Conservation (phyloP, 768 basidiomycete genomes). For the Tylopilus cervinicoccineus region DNA sequence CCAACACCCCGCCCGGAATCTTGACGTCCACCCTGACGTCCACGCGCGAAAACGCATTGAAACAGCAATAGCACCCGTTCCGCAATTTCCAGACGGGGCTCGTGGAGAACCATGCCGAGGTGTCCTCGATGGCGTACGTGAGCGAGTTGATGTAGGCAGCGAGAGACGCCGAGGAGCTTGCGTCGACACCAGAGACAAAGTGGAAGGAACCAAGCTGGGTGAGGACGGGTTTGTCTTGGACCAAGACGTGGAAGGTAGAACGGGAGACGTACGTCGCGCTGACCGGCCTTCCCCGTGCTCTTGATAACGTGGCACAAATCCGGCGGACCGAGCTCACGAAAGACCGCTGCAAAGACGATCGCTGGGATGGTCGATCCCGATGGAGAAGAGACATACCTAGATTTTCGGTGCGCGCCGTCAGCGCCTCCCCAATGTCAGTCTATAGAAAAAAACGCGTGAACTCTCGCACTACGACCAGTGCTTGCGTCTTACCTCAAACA, state of each 20-base stretch:
- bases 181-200: slow-evolving; percentile 97
- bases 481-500: slow-evolving; percentile 73
- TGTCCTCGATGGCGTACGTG: slow-evolving; percentile 93
- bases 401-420: slow-evolving; percentile 88
- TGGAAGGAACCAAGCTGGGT: slow-evolving; percentile 93
- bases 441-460: slow-evolving; percentile 26
- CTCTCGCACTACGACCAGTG: background rate
- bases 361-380: background rate
- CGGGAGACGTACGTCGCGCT: slow-evolving; percentile 71
- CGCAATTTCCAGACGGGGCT: slow-evolving; percentile 84
- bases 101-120: slow-evolving; percentile 88
- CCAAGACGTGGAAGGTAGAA: background rate
- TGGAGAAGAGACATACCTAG: slow-evolving; percentile 59
- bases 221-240: background rate
- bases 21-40: slow-evolving; percentile 98
- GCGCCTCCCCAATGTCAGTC: slow-evolving; percentile 87
- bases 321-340: slow-evolving; percentile 95
- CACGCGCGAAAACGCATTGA: slow-evolving; percentile 96
- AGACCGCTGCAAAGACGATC: slow-evolving; percentile 64
- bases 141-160: slow-evolving; percentile 98
- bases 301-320: slow-evolving; percentile 96
- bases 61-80: slow-evolving; percentile 94
- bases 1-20: slow-evolving; percentile 94
- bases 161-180: slow-evolving; percentile 94
- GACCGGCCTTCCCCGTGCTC: slow-evolving; percentile 75